Evolutionary conservation across 148 eudicot species (phyloP).

Genomic region (Heliosperma pusillum): DNA sequence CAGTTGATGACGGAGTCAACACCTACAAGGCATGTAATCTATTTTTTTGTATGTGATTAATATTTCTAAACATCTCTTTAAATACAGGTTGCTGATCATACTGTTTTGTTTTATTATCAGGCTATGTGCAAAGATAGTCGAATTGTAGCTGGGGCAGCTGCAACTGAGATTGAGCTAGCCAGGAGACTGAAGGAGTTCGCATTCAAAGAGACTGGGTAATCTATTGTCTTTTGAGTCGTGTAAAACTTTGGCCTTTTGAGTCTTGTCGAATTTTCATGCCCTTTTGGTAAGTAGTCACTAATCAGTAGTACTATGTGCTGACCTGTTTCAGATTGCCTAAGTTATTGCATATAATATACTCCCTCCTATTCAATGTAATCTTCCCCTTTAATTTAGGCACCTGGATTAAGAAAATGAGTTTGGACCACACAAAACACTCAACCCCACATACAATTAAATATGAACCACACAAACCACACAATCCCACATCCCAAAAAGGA

Average conservation of each 20-base stretch:
- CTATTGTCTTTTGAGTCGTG: not conserved
- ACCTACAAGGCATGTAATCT: slow-evolving; percentile 58
- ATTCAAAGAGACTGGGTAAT: slow-evolving; percentile 85
- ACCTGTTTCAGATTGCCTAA: not conserved
- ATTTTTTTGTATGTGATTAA: not conserved
- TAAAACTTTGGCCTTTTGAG: not conserved
- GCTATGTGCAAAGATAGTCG: slow-evolving; percentile 98
- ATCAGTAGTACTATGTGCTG: not conserved
- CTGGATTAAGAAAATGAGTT: too few species aligned
- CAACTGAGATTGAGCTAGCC: slow-evolving; percentile 91
- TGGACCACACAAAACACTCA: too few species aligned
- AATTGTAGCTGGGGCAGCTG: slow-evolving; percentile 92
- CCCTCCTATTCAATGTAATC: too few species aligned
- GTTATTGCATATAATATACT: not conserved
- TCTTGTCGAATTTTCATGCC: not conserved
- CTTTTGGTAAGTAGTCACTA: not conserved
- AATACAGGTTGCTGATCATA: slow-evolving; percentile 13
- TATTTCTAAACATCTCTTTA: slow-evolving; percentile 2
- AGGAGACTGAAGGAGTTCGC: slow-evolving; percentile 82
- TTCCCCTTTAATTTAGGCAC: too few species aligned
- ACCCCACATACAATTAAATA: too few species aligned
- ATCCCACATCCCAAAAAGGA: too few species aligned
- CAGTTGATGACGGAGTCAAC: slow-evolving; percentile 95
- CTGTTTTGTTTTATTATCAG: slow-evolving; percentile 28
- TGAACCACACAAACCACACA: too few species aligned